Percentiles rank a stretch among this genome's conserved stretches.
These are phyloP conservation scores for Metschnikowia lochheadii DNA, from an alignment of 805 yeast genomes.

Conservation along the genomic window DNA sequence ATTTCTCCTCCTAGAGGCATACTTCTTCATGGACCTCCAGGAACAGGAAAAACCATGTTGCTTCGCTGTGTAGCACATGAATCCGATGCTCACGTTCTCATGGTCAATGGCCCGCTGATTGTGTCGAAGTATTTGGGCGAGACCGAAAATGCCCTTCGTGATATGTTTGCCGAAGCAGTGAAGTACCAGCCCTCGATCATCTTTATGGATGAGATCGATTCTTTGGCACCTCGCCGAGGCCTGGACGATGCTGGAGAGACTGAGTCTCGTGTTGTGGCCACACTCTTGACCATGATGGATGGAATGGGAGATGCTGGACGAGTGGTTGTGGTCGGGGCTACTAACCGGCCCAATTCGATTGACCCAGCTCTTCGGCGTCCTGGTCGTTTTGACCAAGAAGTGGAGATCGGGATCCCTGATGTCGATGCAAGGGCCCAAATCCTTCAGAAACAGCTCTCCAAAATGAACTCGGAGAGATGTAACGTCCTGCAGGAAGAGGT, in stretches of 20 bases:
- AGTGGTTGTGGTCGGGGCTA: constrained; percentile 69
- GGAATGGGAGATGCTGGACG: constrained; percentile 64
- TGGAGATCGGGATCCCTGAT: constrained; percentile 91
- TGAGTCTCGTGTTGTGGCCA: constrained; percentile 86
- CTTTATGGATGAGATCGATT: constrained; percentile 90
- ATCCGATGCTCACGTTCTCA: constrained; percentile 74
- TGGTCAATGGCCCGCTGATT: constrained; percentile 86
- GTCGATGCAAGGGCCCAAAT: constrained; percentile 74
- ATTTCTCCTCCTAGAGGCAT: constrained; percentile 91
- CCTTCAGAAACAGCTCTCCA: constrained; percentile 54
- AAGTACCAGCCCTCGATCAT: constrained; percentile 83
- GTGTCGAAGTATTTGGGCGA: constrained; percentile 93
- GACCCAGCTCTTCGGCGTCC: constrained; percentile 79
- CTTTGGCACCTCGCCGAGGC: constrained; percentile 79
- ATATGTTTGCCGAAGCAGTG: constrained; percentile 77
- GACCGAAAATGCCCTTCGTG: constrained; percentile 82
- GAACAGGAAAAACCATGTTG: constrained; percentile 93
- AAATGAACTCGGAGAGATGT: constrained; percentile 45
- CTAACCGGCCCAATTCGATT: constrained; percentile 64
- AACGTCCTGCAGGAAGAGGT: constrained; percentile 52
- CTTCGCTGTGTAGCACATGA: constrained; percentile 78
- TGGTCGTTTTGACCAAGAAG: constrained; percentile 85
- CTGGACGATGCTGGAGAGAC: constrained; percentile 88
- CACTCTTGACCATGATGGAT: constrained; percentile 78
- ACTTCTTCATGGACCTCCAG: constrained; percentile 93